These are phyloP conservation scores for Scheffersomyces stipitis DNA, from an alignment of 805 yeast genomes.

Conservation along the genomic window DNA sequence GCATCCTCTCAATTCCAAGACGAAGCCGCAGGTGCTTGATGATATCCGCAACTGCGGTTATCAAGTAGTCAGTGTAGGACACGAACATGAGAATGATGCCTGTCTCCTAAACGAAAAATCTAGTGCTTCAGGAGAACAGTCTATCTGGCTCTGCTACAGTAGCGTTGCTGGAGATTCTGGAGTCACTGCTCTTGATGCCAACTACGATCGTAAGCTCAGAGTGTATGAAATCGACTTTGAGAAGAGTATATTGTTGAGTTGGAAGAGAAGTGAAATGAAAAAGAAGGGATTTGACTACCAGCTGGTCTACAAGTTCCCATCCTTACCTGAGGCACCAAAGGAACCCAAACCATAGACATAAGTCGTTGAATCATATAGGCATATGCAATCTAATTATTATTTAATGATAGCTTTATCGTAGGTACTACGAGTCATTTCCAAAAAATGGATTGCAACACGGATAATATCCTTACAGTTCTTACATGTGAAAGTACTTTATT, in stretches of 20 bases:
- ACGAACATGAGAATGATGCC: constrained; percentile 46
- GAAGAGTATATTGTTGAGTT: constrained; percentile 26
- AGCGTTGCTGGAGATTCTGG: constrained; percentile 41
- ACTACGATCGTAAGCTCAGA: constrained; percentile 33
- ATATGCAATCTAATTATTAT: too few species aligned
- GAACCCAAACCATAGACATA: too few species aligned
- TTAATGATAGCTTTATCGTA: too few species aligned
- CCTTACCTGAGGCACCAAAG: too few species aligned
- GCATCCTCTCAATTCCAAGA: constrained; percentile 29
- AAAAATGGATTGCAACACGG: too few species aligned
- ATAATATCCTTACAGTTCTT: too few species aligned
- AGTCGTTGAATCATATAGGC: too few species aligned
- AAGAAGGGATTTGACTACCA: constrained; percentile 30
- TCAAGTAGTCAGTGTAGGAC: constrained; percentile 40
- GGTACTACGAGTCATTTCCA: too few species aligned
- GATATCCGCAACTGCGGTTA: constrained; percentile 37
- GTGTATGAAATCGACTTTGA: constrained; percentile 34
- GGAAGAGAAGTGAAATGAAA: constrained; percentile 33
- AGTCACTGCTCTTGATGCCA: constrained; percentile 20
- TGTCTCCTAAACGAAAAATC: constrained; percentile 28
- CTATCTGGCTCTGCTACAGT: constrained; percentile 40
- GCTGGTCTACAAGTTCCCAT: neutral
- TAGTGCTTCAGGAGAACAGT: constrained; percentile 6
- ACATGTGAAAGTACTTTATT: too few species aligned
- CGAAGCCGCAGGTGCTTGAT: constrained; percentile 27